These are phyloP conservation scores for Quercus dentata DNA, from an alignment of 306 rosid species.

Conservation along the genomic window DNA sequence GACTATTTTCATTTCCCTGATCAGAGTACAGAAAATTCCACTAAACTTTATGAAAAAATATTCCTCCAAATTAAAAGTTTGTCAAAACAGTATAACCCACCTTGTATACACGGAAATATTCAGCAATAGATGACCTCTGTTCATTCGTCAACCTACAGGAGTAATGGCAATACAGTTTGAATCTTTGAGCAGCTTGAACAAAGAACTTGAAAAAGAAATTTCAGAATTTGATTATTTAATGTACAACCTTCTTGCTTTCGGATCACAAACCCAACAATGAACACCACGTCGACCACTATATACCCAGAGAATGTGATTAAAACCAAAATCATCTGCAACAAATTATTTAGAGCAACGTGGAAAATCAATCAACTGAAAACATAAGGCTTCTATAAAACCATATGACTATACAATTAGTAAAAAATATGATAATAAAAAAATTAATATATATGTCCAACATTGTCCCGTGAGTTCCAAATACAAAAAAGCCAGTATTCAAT, in stretches of 20 bases:
- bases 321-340: constrained; percentile 82
- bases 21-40: constrained; percentile 24
- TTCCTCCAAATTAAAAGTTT: background rate
- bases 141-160: constrained; percentile 72
- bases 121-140: constrained; percentile 81
- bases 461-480: background rate
- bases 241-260: constrained; percentile 77
- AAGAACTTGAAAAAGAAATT: constrained; percentile 1
- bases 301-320: constrained; percentile 85
- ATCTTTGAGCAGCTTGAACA: background rate
- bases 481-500: background rate
- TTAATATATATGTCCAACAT: background rate
- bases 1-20: constrained; percentile 90
- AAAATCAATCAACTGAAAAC: too few species aligned
- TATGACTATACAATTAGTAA: background rate
- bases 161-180: constrained; percentile 15
- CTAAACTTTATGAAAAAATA: background rate
- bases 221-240: background rate
- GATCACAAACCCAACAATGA: constrained; percentile 97
- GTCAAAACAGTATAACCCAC: constrained; percentile 23
- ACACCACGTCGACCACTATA: constrained; percentile 96
- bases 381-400: background rate
- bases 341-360: background rate
- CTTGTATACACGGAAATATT: constrained; percentile 83
- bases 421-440: background rate